Evolutionary conservation across 257 asterid species (phyloP).

Genomic region (Fraxinus pennsylvanica): DNA sequence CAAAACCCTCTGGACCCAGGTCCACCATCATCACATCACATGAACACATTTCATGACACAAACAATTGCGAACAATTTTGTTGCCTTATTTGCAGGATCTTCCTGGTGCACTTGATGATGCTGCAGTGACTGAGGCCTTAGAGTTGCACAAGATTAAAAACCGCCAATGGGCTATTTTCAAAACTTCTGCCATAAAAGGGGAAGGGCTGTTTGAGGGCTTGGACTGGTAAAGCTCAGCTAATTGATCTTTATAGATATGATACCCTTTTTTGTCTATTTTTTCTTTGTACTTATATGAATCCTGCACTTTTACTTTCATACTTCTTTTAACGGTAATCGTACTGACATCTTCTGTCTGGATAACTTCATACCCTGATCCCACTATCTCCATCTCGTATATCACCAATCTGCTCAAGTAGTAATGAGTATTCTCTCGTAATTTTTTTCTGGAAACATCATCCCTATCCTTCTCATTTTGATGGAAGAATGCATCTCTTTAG

Average conservation of each 20-base stretch:
- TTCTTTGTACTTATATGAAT: neutral
- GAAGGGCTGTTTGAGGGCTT: constrained; percentile 95
- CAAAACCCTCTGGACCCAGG: neutral
- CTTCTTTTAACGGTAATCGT: neutral
- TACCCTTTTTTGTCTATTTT: neutral
- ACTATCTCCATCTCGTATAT: neutral
- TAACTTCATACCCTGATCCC: neutral
- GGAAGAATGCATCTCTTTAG: neutral
- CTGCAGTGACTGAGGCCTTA: constrained; percentile 81
- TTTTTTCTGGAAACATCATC: neutral
- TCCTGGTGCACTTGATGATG: constrained; percentile 98
- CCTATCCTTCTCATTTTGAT: neutral
- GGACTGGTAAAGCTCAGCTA: constrained; percentile 62
- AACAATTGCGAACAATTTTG: constrained; percentile 2
- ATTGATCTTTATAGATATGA: neutral
- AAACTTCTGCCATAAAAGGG: constrained; percentile 94
- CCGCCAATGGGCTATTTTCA: constrained; percentile 92
- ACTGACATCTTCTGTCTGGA: neutral
- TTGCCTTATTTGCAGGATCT: constrained; percentile 61
- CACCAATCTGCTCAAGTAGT: neutral
- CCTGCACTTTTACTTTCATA: neutral
- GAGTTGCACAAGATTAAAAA: constrained; percentile 90
- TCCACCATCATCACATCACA: neutral
- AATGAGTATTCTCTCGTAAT: neutral
- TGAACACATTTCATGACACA: neutral